Base-by-base conservation (phyloP, 2,329 filamentous ascomycete species). In the Bisporella sp. region DNA sequence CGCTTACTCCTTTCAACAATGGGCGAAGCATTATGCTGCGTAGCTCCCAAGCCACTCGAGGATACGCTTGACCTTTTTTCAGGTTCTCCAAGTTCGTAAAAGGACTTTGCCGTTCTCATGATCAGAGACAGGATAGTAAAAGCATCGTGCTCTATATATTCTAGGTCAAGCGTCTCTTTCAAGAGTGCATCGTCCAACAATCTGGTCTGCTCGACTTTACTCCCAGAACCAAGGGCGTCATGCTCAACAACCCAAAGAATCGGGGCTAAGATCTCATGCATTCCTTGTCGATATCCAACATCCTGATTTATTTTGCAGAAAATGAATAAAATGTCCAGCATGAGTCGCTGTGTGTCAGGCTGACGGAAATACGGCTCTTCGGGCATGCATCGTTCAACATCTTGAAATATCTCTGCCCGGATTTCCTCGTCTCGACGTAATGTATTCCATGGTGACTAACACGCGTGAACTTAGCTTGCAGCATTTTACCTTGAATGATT, bases 231-330 rank as follows among this genome's bases (percentile, higher is more conserved):
- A 46, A 96, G 73, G 5, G 91, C 85, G 69, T 99, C 93, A 59
- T 84, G 77, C 59, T 91, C 82, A 5, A 97, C 72, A 2, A 89
- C 87, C 77, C 89, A 89, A 5, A 96, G 73, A 37, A 99, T 82
- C 0, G 93, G 91, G 0, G 93, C 93, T 11, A 97, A 75, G 41
- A 99, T 74, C 69, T 99, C 93, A 66, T 99, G 93, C 92, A 99
- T 99, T 8, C 93, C 93, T 71, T 99, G 93, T n/a, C 93, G 82
- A 66, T 99, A 99, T 13, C 82, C 89, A 48, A 89, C 77, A 58
- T 85, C 82, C 1, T 89, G 89, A 63, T 97, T 89, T 48, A 95
- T 78, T 68, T 96, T 97, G 71, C 90, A 93, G 70, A 91, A 97
- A 57, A 99, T 79, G 68, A 97, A 99, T 33, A 99, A 74, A 32